A percentile compares a stretch with the other conserved stretches of the same genome.
These are phyloP conservation scores for Saitozyma podzolica DNA, from an alignment of 768 basidiomycete genomes.

Conservation along the genomic window DNA sequence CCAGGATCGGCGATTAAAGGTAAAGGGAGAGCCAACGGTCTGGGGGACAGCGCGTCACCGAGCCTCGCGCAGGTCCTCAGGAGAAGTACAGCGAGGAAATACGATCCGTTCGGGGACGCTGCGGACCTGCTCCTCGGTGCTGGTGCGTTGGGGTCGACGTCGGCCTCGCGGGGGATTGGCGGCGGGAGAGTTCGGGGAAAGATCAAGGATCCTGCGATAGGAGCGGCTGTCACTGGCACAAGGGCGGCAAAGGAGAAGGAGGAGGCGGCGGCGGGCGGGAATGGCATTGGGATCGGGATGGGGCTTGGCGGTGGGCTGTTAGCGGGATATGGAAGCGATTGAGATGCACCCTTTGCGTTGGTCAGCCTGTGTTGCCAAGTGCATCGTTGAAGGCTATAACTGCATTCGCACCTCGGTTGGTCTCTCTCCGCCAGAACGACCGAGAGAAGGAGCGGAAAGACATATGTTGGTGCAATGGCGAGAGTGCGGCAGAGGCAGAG, in stretches of 20 bases:
- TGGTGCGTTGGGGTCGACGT: neutral
- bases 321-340: slow-evolving; percentile 47
- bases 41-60: slow-evolving; percentile 8
- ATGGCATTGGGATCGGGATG: neutral
- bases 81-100: slow-evolving; percentile 40
- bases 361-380: too few species aligned
- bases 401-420: too few species aligned
- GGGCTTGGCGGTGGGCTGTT: slow-evolving; percentile 26
- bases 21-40: slow-evolving; percentile 15
- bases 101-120: slow-evolving; percentile 39
- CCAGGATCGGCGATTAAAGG: slow-evolving; percentile 10
- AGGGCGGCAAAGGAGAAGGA: slow-evolving; percentile 7
- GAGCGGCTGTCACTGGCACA: slow-evolving; percentile 3
- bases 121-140: slow-evolving; percentile 11
- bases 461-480: too few species aligned
- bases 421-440: too few species aligned
- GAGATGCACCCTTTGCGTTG: neutral
- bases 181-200: slow-evolving; percentile 15
- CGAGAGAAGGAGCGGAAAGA: too few species aligned
- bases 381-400: too few species aligned
- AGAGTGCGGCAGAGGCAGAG: too few species aligned
- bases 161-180: neutral
- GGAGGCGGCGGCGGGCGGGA: neutral
- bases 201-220: slow-evolving; percentile 24
- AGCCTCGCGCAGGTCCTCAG: slow-evolving; percentile 28